A percentile compares a stretch with the other conserved stretches of the same genome.
Conservation (phyloP, 768 basidiomycete species). For the Mycena indigotica region DNA sequence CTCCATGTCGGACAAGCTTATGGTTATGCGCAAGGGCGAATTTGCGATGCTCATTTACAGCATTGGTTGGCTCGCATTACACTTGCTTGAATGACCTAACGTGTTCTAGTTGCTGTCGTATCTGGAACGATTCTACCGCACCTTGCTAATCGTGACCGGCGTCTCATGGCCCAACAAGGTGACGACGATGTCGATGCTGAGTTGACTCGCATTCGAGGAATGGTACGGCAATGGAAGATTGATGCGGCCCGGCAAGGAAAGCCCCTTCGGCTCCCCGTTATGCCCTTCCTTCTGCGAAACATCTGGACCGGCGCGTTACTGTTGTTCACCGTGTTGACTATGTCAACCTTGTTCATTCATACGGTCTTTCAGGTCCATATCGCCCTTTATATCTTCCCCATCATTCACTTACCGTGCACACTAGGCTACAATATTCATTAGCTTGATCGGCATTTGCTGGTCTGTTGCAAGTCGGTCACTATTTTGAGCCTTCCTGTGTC, state of each 20-base stretch:
- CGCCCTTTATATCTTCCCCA: no score
- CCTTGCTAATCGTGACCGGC: slow-evolving; percentile 78
- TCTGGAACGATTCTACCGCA: slow-evolving; percentile 83
- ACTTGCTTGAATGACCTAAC: slow-evolving; percentile 13
- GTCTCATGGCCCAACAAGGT: slow-evolving; percentile 70
- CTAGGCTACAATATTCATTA: slow-evolving; percentile 84
- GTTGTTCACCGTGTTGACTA: slow-evolving; percentile 76
- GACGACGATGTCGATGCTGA: slow-evolving; percentile 80
- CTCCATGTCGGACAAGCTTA: not conserved
- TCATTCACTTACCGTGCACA: no score
- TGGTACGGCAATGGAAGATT: slow-evolving; percentile 79
- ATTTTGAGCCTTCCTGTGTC: not conserved
- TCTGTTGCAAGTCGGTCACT: slow-evolving; percentile 68
- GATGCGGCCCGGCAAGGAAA: slow-evolving; percentile 78
- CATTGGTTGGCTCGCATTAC: slow-evolving; percentile 56
- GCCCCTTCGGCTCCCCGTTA: slow-evolving; percentile 77
- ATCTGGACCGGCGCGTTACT: slow-evolving; percentile 91
- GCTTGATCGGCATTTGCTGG: slow-evolving; percentile 91
- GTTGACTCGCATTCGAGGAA: slow-evolving; percentile 64
- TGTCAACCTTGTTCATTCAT: slow-evolving; percentile 84
- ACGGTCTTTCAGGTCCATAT: slow-evolving; percentile 77
- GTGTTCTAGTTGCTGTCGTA: slow-evolving; percentile 72
- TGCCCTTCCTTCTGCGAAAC: slow-evolving; percentile 89
- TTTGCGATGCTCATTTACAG: slow-evolving; percentile 91
- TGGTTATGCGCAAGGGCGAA: slow-evolving; percentile 65